Base-by-base conservation (phyloP, 2,329 filamentous ascomycete genomes). In the Neoarthrinium moseri region DNA sequence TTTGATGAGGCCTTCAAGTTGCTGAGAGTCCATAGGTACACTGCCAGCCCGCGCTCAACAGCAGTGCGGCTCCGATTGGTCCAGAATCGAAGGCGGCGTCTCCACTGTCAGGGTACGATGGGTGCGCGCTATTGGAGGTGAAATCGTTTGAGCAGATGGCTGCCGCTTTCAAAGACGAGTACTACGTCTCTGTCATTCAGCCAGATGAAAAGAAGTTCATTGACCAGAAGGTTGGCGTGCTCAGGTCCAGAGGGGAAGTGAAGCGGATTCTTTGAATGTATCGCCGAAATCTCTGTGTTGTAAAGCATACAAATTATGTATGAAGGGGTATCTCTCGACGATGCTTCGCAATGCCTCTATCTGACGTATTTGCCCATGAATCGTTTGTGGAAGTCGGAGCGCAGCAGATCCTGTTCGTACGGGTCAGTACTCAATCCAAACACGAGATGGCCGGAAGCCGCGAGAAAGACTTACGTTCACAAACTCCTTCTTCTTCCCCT, bases 321-420 rank as follows among this genome's bases (percentile, higher is more conserved):
- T 12, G 13, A 18, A 15, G 20, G 12, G 10, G 26, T 7, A 29
- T n/a, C n/a, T n/a, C n/a, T n/a, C n/a, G n/a, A n/a, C n/a, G n/a
- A n/a, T n/a, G n/a, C n/a, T n/a, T n/a, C n/a, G n/a, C 10, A n/a
- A 17, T 11, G 24, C 15, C 8, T 55, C 54, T 69, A 83, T 65
- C 78, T 70, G 51, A 83, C 79, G 54, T 83, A 83, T 60, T 82
- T 83, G 68, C 68, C 75, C 94, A 99, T 99, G 68, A 99, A 99
- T 52, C 91, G 85, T 71, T 91, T 94, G 74, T 99, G 94, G 68
- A 99, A 99, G 68, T 99, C 94, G 23, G 91, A 96, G 51, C 92
- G 84, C 52, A 97, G 72, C 61, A 96, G 76, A 69, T 97, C 87
- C 84, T 89, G 51, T 33, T 18, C 17, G 20, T 46, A n/a, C n/a